Base-by-base conservation (phyloP, 805 yeast species). In the Nakazawaea pomicola region DNA sequence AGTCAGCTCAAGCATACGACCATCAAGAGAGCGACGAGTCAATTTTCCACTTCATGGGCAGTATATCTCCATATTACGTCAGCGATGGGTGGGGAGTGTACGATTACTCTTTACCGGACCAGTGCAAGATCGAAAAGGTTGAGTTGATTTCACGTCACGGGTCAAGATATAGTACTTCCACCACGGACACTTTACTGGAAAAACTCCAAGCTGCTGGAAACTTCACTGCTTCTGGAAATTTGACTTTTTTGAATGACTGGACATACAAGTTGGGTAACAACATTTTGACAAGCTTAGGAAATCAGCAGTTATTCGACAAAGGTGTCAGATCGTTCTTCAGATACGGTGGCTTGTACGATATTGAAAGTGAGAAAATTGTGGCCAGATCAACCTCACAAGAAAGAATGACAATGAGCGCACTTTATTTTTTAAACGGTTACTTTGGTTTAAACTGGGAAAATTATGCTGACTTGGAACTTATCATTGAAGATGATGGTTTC, bases 351-450 rank as follows among this genome's bases (percentile, higher is more conserved):
- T 36, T 49, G 14, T 47, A 33, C 31, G 47, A 49, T 37, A 44
- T 33, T 17, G 30, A 20, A 2, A 18, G 30, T 10, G 30, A 35
- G 21, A 49, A 49, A 27, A 35, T 48, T 14, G 49, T 49, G n/a
- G 49, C 46, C 10, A 41, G 53, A 36, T 44, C 74, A 21, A 60
- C 75, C 19, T 68, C 67, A 47, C 70, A 75, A 23, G 66, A 64
- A 19, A 64, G 81, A 51, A 70, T 71, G 40, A 66, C 65, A 41
- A 68, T 65, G 44, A 67, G 76, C 28, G 64, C 78, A 14, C 53
- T 57, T 29, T 64, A 65, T 50, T 74, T 71, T 47, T 66, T 70
- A 20, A 61, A 70, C 44, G 78, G 76, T 0, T 76, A 75, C 54
- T 60, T 70, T 49, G 76, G 76, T n/a, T 24, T 34, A 15, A 44